These are phyloP conservation scores for Lolium multiflorum DNA, from an alignment of 176 grass and related monocot genomes.

Conservation along the genomic window DNA sequence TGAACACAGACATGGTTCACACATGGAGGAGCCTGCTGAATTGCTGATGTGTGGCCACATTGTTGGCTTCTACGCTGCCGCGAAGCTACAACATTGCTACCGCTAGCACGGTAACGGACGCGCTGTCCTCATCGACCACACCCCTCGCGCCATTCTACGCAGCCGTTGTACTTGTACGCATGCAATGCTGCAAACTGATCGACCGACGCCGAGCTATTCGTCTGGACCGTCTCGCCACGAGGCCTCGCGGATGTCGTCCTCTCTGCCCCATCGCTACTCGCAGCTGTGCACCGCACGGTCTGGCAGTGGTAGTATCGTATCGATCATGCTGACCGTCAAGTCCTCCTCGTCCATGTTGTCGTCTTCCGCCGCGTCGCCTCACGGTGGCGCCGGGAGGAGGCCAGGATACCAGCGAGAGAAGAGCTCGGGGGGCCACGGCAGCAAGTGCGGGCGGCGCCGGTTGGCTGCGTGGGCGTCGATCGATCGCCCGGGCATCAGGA, in stretches of 20 bases:
- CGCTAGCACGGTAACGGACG: neutral
- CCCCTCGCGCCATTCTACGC: neutral
- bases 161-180: neutral
- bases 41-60: neutral
- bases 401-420: neutral
- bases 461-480: neutral
- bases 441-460: neutral
- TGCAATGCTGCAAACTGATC: neutral
- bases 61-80: neutral
- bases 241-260: slow-evolving; percentile 6
- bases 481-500: neutral
- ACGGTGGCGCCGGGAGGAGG: neutral
- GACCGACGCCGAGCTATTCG: neutral
- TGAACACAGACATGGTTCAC: slow-evolving; percentile 30
- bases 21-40: neutral
- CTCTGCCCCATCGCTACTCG: neutral
- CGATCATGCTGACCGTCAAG: slow-evolving; percentile 33
- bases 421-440: neutral
- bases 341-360: neutral
- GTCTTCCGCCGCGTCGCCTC: neutral
- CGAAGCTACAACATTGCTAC: neutral
- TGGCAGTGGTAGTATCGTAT: neutral
- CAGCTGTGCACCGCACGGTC: neutral
- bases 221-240: neutral
- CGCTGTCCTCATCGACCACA: neutral